A percentile compares a stretch with the other conserved stretches of the same genome.
Conservation (phyloP, 2,329 filamentous ascomycete genomes). For the Cyclaneusma minus region DNA sequence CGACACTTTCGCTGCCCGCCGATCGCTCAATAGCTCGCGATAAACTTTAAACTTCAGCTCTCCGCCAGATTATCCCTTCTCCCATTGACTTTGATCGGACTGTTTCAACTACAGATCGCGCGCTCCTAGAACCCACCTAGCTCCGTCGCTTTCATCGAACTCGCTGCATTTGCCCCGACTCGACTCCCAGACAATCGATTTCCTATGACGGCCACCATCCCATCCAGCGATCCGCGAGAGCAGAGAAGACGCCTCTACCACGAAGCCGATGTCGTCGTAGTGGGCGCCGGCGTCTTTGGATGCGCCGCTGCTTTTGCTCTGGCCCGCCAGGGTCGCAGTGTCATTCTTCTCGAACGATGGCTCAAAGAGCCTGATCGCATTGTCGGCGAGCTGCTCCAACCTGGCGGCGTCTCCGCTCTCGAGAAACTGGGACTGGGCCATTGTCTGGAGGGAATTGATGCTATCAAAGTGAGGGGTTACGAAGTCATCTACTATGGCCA, state of each 20-base stretch:
- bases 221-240: conserved; percentile 23
- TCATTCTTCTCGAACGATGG: conserved; percentile 76
- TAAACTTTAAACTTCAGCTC: no score
- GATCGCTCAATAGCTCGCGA: no score
- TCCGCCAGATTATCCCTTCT: no score
- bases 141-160: no score
- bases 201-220: conserved; percentile 17
- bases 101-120: no score
- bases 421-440: conserved; percentile 64
- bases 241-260: conserved; percentile 37
- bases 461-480: conserved; percentile 71
- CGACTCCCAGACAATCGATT: no score
- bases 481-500: conserved; percentile 70
- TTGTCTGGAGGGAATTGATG: conserved; percentile 80
- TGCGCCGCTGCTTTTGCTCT: conserved; percentile 75
- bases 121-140: no score
- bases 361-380: conserved; percentile 91
- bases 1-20: no score
- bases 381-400: conserved; percentile 88
- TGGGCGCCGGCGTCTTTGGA: conserved; percentile 82
- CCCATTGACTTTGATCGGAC: no score
- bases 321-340: conserved; percentile 77
- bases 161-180: no score
- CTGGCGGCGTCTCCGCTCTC: conserved; percentile 72
- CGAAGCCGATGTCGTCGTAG: conserved; percentile 72